These are phyloP conservation scores for Phialophora macrospora DNA, from an alignment of 2,329 filamentous ascomycete genomes.

Conservation along the genomic window DNA sequence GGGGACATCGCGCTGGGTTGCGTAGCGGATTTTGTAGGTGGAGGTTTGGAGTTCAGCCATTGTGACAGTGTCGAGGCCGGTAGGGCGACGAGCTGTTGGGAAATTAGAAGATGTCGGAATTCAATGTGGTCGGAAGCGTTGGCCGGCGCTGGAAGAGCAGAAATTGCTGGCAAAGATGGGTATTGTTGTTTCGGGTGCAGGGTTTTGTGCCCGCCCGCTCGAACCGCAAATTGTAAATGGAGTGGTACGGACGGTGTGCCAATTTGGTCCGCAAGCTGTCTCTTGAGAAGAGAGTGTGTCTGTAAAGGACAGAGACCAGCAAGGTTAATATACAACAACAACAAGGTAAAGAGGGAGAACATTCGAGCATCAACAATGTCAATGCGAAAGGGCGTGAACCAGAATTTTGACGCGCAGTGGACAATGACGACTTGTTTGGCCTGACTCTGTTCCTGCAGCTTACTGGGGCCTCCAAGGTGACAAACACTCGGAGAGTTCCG, in stretches of 20 bases:
- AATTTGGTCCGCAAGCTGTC: neutral
- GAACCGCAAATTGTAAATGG: neutral
- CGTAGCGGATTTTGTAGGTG: conserved; percentile 39
- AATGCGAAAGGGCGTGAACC: neutral
- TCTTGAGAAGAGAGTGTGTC: neutral
- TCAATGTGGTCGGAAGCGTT: neutral
- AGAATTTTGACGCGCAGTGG: neutral
- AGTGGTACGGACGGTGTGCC: neutral
- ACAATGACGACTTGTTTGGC: neutral
- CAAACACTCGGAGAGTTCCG: neutral
- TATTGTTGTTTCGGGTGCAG: neutral
- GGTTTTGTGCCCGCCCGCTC: neutral
- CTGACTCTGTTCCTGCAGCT: neutral
- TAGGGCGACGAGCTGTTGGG: neutral
- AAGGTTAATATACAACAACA: no score
- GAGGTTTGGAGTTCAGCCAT: conserved; percentile 36
- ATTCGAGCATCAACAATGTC: conserved; percentile 1
- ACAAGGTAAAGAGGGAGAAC: neutral
- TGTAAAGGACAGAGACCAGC: neutral
- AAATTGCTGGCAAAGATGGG: neutral
- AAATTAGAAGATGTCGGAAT: neutral
- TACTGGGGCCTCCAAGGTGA: neutral
- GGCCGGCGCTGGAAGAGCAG: neutral
- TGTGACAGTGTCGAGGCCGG: neutral
- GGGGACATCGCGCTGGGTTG: conserved; percentile 67